Base-by-base conservation (phyloP, 306 rosid species). In the Cicer bijugum region DNA sequence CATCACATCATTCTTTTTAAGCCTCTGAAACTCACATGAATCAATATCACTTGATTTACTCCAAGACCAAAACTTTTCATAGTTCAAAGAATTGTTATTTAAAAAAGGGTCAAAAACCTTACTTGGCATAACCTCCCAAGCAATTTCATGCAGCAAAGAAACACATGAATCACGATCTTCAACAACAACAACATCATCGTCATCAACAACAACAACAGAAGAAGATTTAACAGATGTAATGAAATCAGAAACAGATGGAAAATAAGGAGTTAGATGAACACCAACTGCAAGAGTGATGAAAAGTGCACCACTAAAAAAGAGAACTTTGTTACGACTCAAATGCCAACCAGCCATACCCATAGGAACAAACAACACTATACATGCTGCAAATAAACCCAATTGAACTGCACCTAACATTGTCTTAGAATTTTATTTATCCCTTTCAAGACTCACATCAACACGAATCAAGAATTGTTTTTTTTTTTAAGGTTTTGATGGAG, bases 341-440 rank as follows among this genome's bases (percentile, higher is more conserved):
- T 93, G 98, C 88, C 91, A 93, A 9, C 98, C 97, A 5, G 98
- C 98, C 97, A 93, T 91, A 40, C 85, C 97, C 98, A 93, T 93
- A 16, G 98, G 98, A 23, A 93, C 98, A 75, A 93, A 82, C 14
- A 93, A 81, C 57, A 93, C 98, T 40, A 93, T 86, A 59, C 91
- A 89, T 33, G 98, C 97, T 7, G 98, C 98, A 47, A 89, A 69
- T n/a, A 86, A 19, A 1, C 97, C 98, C 79, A 88, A 77, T 23
- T 86, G 93, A 62, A 89, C 82, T 19, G 93, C 90, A 46, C 98
- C 98, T 14, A 91, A 80, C 93, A 89, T 90, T 51, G 69, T 51
- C 65, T 75, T 58, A 3, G 8, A 65, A 33, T 37, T 57, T 17
- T 64, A 0, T 16, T 1, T 11, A 69, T 43, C 50, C 56, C 74